These are phyloP conservation scores for Pichia sp. DNA, from an alignment of 1,139 yeast genomes.

Conservation along the genomic window DNA sequence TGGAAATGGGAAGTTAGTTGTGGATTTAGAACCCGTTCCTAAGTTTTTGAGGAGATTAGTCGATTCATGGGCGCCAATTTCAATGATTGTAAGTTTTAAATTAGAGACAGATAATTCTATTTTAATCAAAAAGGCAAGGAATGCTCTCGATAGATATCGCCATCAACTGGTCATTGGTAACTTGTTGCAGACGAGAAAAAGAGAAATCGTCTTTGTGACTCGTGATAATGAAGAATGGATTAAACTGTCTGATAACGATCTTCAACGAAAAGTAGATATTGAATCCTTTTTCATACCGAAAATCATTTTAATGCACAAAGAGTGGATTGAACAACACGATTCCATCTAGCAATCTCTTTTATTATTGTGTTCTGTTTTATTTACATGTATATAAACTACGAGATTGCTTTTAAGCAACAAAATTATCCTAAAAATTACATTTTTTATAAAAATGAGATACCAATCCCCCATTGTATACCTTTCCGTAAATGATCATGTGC, in stretches of 20 bases:
- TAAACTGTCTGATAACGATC: conserved; percentile 36
- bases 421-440: not conserved
- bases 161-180: conserved; percentile 96
- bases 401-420: too few relatives aligned
- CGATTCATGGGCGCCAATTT: conserved; percentile 90
- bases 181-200: conserved; percentile 78
- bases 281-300: conserved; percentile 74
- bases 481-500: conserved; percentile 62
- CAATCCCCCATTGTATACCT: conserved; percentile 92
- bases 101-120: conserved; percentile 79
- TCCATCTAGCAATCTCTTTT: conserved; percentile 1
- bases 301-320: conserved; percentile 52
- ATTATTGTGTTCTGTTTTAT: not conserved
- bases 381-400: not conserved
- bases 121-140: conserved; percentile 63
- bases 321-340: conserved; percentile 41
- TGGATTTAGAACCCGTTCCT: conserved; percentile 92
- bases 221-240: conserved; percentile 45
- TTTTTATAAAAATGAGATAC: conserved; percentile 63
- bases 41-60: conserved; percentile 83
- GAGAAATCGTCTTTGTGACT: conserved; percentile 80
- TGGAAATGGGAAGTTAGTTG: conserved; percentile 61
- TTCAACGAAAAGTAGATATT: conserved; percentile 40
- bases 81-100: conserved; percentile 92
- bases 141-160: conserved; percentile 74